Conservation (phyloP, 2,329 filamentous ascomycete species). For the Aspergillus carbonarius region DNA sequence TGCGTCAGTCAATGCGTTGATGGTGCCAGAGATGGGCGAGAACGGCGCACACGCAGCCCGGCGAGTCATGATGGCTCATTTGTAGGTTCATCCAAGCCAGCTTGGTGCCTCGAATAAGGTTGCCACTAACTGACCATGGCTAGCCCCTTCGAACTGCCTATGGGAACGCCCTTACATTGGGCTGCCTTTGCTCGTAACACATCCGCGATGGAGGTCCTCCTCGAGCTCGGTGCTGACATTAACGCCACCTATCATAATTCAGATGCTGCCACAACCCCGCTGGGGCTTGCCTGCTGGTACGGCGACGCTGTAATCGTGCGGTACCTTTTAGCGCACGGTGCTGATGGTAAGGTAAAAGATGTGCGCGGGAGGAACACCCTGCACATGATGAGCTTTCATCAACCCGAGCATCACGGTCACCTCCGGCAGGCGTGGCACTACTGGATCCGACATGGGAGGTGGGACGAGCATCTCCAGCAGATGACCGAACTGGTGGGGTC, state of each 20-base stretch:
- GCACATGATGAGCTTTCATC: constrained; percentile 23
- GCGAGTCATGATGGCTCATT: constrained; percentile 26
- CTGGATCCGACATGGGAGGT: constrained; percentile 31
- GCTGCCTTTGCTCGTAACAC: constrained; percentile 23
- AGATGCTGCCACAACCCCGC: constrained; percentile 24
- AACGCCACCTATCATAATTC: constrained; percentile 21
- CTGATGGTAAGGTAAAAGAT: constrained; percentile 21
- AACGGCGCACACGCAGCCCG: constrained; percentile 19
- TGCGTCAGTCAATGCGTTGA: constrained; percentile 23
- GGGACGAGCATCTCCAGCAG: constrained; percentile 21
- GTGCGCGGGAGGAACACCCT: constrained; percentile 23
- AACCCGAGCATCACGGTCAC: constrained; percentile 26
- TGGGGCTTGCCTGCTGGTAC: constrained; percentile 23
- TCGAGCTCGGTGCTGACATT: constrained; percentile 25
- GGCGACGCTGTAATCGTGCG: constrained; percentile 20
- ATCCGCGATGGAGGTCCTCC: constrained; percentile 20
- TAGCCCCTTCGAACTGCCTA: constrained; percentile 30
- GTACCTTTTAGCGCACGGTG: constrained; percentile 22
- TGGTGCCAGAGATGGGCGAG: constrained; percentile 18
- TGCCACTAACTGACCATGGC: constrained; percentile 6
- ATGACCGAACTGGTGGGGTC: constrained; percentile 12
- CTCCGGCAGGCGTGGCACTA: constrained; percentile 29
- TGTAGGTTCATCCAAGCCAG: constrained; percentile 16
- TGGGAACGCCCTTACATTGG: constrained; percentile 30
- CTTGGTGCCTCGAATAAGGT: too few relatives aligned